phyloP scores from a whole-genome alignment of 1,139 yeast genomes.

The Petasospora rhodanensis region DNA sequence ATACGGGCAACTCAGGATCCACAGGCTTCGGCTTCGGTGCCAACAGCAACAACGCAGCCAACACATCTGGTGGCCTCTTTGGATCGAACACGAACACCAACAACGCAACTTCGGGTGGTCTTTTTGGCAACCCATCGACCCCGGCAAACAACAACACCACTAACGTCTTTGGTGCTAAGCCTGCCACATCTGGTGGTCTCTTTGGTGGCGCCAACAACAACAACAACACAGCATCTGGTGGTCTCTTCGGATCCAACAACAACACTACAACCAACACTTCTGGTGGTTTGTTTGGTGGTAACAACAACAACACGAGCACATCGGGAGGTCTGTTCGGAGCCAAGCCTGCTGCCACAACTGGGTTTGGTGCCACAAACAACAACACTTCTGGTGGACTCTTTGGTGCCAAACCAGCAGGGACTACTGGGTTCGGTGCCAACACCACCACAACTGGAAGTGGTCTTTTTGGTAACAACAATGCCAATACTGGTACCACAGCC shows the following conservation, averaged over 20 bases:
- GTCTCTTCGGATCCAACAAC: constrained; percentile 15
- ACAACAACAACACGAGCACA: constrained; percentile 21
- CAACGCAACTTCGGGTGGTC: constrained; percentile 20
- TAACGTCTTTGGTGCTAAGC: constrained; percentile 18
- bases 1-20: too few relatives aligned
- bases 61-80: constrained; percentile 17
- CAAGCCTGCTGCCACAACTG: constrained; percentile 10
- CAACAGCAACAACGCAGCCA: constrained; percentile 7
- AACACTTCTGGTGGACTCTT: constrained; percentile 24
- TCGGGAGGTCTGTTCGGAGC: constrained; percentile 30
- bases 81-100: constrained; percentile 12
- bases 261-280: constrained; percentile 5
- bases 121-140: constrained; percentile 26
- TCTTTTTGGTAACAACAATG: constrained; percentile 17
- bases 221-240: constrained; percentile 11
- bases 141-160: constrained; percentile 22
- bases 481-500: constrained; percentile 5
- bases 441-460: constrained; percentile 14
- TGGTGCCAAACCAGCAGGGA: constrained; percentile 17
- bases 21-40: constrained; percentile 13
- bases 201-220: constrained; percentile 17
- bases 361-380: constrained; percentile 23
- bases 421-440: constrained; percentile 23
- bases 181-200: constrained; percentile 20
- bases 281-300: constrained; percentile 25